These are phyloP conservation scores for Venturia carpophila DNA, from an alignment of 2,329 filamentous ascomycete species.

Conservation along the genomic window DNA sequence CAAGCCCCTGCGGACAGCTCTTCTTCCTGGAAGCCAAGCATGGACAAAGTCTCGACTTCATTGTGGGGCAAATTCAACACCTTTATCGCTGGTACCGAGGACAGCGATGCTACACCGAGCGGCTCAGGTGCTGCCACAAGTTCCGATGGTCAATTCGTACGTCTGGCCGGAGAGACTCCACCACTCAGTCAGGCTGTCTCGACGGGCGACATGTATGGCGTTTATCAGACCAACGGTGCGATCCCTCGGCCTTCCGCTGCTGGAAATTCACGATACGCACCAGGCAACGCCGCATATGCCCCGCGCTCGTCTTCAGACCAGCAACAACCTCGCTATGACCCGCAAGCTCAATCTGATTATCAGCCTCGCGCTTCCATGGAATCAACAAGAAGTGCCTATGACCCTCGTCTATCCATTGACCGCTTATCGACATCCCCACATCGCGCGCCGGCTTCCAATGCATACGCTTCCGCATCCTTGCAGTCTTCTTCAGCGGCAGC, in stretches of 20 bases:
- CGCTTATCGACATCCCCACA: slow-evolving; percentile 22
- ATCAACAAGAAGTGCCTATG: slow-evolving; percentile 26
- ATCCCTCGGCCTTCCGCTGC: slow-evolving; percentile 29
- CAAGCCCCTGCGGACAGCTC: slow-evolving; percentile 66
- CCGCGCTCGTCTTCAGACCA: slow-evolving; percentile 23
- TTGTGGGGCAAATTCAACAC: slow-evolving; percentile 93
- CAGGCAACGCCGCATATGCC: slow-evolving; percentile 39
- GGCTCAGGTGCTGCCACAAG: not conserved
- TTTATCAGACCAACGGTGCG: slow-evolving; percentile 38
- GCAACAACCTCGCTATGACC: not conserved
- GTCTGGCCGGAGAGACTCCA: slow-evolving; percentile 58
- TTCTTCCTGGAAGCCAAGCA: slow-evolving; percentile 86
- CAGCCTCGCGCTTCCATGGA: slow-evolving; percentile 31
- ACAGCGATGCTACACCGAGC: slow-evolving; percentile 24
- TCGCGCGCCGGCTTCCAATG: not conserved
- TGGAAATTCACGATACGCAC: slow-evolving; percentile 34
- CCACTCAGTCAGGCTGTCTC: slow-evolving; percentile 50
- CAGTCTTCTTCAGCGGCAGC: not conserved
- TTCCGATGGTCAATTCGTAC: slow-evolving; percentile 68
- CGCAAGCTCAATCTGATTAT: slow-evolving; percentile 18
- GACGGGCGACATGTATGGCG: slow-evolving; percentile 67
- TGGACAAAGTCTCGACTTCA: slow-evolving; percentile 89
- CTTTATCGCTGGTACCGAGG: slow-evolving; percentile 88
- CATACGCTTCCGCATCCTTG: not conserved
- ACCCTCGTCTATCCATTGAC: slow-evolving; percentile 15